Evolutionary conservation across 2,329 filamentous ascomycete genomes (phyloP), one percentile per base, ranked within the genome.

Genomic region (Botrytis elliptica): DNA sequence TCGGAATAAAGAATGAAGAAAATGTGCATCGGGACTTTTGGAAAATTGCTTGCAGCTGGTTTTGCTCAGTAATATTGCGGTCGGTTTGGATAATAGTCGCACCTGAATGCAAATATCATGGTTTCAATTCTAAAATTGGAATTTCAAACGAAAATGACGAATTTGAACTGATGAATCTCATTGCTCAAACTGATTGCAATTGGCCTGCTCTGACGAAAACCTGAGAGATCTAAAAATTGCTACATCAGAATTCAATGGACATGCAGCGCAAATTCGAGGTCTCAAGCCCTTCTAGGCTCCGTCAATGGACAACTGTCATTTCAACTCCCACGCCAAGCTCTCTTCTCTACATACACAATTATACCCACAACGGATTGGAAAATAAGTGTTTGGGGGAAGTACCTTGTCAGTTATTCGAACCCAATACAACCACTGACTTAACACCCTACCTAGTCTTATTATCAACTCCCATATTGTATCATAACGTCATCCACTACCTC

Each of bases 401-500:
- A 16, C 12, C 4, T 12, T 3, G 25, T 20, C 20, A 33, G 10
- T 10, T 9, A 0, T 57, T 20, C 7, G 6, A 59, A 29, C 10
- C 0, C 8, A 8, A 16, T 25, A 5, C 2, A 14, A 20, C 14
- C 22, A n/a, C 6, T 33, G 14, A 60, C 0, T 20, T 9, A 14
- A 20, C 0, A 44, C 5, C 44, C 25, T 22, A 33, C 33, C 25
- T 22, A 33, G 25, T 16, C 60, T 6, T 10, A 16, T 57, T 10
- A 25, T 38, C 8, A 40, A 33, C 5, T 29, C 12, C 3, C 16
- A 46, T 29, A n/a, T 10, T 38, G 22, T 8, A 7, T 71, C 67
- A 79, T 55, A 67, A 76, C 67, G 29, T 52, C 64, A 59, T 75
- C 70, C 12, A 78, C 77, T 29, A 77, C 75, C 63, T 76, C 74